Evolutionary conservation across 1,284 basidiomycete species (phyloP).

Genomic region (Heliocybe sulcata): DNA sequence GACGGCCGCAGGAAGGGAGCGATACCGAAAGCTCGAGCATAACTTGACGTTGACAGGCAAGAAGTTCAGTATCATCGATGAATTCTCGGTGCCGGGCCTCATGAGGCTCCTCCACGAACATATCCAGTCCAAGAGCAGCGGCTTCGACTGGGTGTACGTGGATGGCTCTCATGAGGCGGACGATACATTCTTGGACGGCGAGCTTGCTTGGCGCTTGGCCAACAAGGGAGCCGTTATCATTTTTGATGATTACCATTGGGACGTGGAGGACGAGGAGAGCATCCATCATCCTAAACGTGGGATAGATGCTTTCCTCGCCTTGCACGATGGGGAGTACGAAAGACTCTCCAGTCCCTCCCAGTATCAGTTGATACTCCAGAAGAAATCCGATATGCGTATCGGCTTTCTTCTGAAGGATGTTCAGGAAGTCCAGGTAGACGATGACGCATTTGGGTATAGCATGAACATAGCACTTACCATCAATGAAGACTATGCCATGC

Average conservation of each 20-base stretch:
- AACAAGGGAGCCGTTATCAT: slow-evolving; percentile 42
- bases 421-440: slow-evolving; percentile 2
- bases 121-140: slow-evolving; percentile 20
- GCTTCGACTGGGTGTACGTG: slow-evolving; percentile 54
- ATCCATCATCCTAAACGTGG: slow-evolving; percentile 48
- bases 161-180: slow-evolving; percentile 54
- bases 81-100: slow-evolving; percentile 49
- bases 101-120: slow-evolving; percentile 41
- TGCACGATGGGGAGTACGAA: slow-evolving; percentile 43
- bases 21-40: slow-evolving; percentile 34
- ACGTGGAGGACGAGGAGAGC: slow-evolving; percentile 37
- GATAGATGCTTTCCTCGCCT: slow-evolving; percentile 43
- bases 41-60: slow-evolving; percentile 40
- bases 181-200: slow-evolving; percentile 52
- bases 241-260: slow-evolving; percentile 55
- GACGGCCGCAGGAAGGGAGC: slow-evolving; percentile 39
- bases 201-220: slow-evolving; percentile 49
- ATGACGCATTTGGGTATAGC: slow-evolving; percentile 31
- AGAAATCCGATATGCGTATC: slow-evolving; percentile 43
- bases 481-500: slow-evolving; percentile 38
- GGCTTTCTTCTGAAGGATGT: slow-evolving; percentile 34
- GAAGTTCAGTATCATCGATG: slow-evolving; percentile 34
- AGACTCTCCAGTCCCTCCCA: slow-evolving; percentile 27
- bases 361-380: slow-evolving; percentile 47
- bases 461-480: slow-evolving; percentile 39